Percentiles rank a stretch among this genome's conserved stretches.
Conservation (phyloP, 2,329 filamentous ascomycete genomes). For the Mycosphaerelloides madeirae region DNA sequence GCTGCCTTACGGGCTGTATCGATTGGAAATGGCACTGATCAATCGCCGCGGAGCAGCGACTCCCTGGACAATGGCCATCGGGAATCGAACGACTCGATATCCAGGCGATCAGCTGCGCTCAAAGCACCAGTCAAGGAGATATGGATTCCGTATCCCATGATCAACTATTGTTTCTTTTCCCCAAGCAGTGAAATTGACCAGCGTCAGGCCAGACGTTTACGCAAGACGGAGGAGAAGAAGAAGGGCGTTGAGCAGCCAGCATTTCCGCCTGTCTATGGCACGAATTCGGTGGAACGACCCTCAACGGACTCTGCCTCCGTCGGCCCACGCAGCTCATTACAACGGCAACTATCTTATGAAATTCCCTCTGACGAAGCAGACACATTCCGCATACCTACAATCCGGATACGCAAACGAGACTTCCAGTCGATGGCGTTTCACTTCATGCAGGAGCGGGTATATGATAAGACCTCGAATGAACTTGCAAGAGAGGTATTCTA, state of each 20-base stretch:
- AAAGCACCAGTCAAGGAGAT: slow-evolving; percentile 59
- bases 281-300: slow-evolving; percentile 20
- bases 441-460: slow-evolving; percentile 65
- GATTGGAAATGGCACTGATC: background rate
- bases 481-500: slow-evolving; percentile 78
- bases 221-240: slow-evolving; percentile 2
- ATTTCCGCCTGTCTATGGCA: slow-evolving; percentile 31
- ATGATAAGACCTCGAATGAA: slow-evolving; percentile 23
- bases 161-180: slow-evolving; percentile 72
- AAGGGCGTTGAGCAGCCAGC: slow-evolving; percentile 15
- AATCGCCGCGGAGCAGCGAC: background rate
- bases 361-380: slow-evolving; percentile 40
- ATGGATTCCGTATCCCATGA: slow-evolving; percentile 94
- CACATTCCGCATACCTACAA: slow-evolving; percentile 62
- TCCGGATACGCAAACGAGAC: slow-evolving; percentile 84
- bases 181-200: slow-evolving; percentile 38
- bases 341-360: slow-evolving; percentile 34
- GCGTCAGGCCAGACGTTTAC: too few relatives aligned
- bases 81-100: slow-evolving; percentile 6
- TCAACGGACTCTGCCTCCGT: slow-evolving; percentile 28
- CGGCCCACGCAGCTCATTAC: slow-evolving; percentile 21
- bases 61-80: slow-evolving; percentile 1
- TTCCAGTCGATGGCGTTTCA: slow-evolving; percentile 92
- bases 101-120: slow-evolving; percentile 6
- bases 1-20: background rate